Evolutionary conservation across 768 basidiomycete species (phyloP).

Genomic region (Trametes meyenii): DNA sequence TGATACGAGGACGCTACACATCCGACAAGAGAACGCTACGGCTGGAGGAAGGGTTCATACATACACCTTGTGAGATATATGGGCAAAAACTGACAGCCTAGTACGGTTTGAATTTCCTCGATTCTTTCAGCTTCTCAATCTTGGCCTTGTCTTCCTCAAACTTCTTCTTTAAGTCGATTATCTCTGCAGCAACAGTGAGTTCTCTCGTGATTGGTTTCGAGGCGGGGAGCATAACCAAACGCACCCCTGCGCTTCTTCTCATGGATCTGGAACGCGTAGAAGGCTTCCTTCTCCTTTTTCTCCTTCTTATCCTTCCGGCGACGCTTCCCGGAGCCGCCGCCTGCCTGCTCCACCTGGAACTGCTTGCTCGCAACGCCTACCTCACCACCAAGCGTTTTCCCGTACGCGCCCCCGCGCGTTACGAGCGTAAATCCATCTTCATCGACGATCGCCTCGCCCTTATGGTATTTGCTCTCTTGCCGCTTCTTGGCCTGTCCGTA

Average conservation of each 20-base stretch:
- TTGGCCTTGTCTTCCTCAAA: conserved; percentile 91
- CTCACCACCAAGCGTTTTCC: conserved; percentile 85
- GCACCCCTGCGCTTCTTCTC: conserved; percentile 86
- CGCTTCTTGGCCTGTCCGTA: conserved; percentile 63
- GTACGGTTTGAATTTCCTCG: conserved; percentile 87
- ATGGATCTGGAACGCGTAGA: conserved; percentile 90
- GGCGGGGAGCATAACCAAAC: conserved; percentile 25
- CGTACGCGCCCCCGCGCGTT: conserved; percentile 89
- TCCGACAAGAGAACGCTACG: no score
- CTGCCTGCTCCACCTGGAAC: conserved; percentile 39
- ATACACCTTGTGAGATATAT: no score
- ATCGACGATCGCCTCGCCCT: conserved; percentile 89
- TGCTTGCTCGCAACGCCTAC: conserved; percentile 64
- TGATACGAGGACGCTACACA: no score
- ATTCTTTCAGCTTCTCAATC: conserved; percentile 77
- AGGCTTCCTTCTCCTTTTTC: conserved; percentile 61
- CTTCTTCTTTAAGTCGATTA: conserved; percentile 66
- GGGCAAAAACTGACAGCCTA: conserved; percentile 37
- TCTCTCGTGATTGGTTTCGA: background rate
- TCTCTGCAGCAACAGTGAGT: conserved; percentile 39
- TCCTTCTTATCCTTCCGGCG: conserved; percentile 66
- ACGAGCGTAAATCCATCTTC: conserved; percentile 96
- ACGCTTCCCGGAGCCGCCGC: conserved; percentile 36
- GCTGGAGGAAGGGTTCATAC: no score
- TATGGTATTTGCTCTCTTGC: conserved; percentile 67